Percentiles rank a stretch among this genome's conserved stretches.
Conservation (phyloP, 768 basidiomycete species). For the Phanerodontia chrysosporium region DNA sequence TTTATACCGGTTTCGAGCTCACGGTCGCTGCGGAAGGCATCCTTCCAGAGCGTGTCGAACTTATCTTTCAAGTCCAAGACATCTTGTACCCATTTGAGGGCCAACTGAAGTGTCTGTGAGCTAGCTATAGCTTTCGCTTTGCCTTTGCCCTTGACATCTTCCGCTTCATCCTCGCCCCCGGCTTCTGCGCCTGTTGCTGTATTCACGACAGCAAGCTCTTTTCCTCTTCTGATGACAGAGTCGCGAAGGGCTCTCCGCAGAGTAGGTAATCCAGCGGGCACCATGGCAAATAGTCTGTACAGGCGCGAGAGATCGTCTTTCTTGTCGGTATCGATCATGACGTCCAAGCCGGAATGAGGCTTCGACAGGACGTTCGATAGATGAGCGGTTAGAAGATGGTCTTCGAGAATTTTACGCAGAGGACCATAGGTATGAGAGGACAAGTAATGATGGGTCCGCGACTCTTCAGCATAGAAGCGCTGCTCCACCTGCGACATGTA, state of each 20-base stretch:
- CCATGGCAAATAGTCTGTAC: constrained; percentile 68
- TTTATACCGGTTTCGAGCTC: constrained; percentile 79
- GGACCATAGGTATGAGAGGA: constrained; percentile 66
- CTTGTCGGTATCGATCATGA: constrained; percentile 82
- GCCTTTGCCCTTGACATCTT: constrained; percentile 44
- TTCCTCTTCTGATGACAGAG: constrained; percentile 70
- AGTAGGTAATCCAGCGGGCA: constrained; percentile 59
- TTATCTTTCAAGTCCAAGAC: constrained; percentile 89
- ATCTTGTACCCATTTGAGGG: constrained; percentile 91
- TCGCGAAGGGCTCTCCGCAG: constrained; percentile 67
- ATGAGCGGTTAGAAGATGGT: constrained; percentile 74
- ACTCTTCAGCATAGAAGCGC: constrained; percentile 79
- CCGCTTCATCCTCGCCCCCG: constrained; percentile 30
- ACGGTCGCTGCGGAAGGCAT: constrained; percentile 68
- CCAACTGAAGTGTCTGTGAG: constrained; percentile 50
- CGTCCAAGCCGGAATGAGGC: constrained; percentile 79
- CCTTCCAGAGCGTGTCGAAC: constrained; percentile 72
- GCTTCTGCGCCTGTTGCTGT: constrained; percentile 33
- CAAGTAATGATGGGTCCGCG: constrained; percentile 82
- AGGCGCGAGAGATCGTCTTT: constrained; percentile 72
- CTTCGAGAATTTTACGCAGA: constrained; percentile 72
- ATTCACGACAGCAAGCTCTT: constrained; percentile 66
- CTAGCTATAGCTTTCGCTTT: constrained; percentile 40
- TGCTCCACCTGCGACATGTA: constrained; percentile 60
- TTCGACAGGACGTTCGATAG: constrained; percentile 70